Evolutionary conservation across 257 asterid species (phyloP), one percentile per base, ranked within the genome.

Genomic region (Ocimum tenuiflorum): DNA sequence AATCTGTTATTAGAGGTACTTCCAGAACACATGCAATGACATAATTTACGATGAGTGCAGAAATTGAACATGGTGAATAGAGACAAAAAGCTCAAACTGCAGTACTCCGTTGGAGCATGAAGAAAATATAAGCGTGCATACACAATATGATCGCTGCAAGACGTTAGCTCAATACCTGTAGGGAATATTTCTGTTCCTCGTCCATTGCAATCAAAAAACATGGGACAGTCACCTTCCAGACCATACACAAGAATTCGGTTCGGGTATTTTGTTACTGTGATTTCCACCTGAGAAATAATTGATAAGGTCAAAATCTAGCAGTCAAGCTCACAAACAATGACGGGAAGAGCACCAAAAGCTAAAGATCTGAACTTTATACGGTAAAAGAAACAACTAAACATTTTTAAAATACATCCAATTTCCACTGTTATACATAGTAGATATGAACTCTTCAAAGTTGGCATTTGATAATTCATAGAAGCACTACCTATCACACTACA

Each of bases 161-260:
- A 43, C 22, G 27, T 8, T 45, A 81, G 73, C 73, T 67, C 24
- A 67, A 31, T 78, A 92, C 99, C 99, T 72, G 96, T 89, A 45
- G 99, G 99, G 72, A 70, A 85, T 63, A 92, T 74, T 65, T 89
- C 87, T 11, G 83, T 76, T 77, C 97, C 97, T 69, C 99, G 91
- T 31, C 99, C 99, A 73, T 92, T 95, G n/a, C 38, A 22, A 74
- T 88, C 96, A 60, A 73, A 89, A 77, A 92, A 87, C 78, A 92
- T 73, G 38, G 99, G 99, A 63, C 85, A 75, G 41, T 80, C 97
- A 67, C 97, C 91, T 81, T 92, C 99, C 69, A 89, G 69, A 63
- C 88, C 81, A 77, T 89, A 92, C 6, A 89, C 96, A 66, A 92
- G 94, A 73, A 87, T 78, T 52, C 99, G 91, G 76, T 89, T 92